A percentile compares a stretch with the other conserved stretches of the same genome.
Conservation (phyloP, 1,284 basidiomycete genomes). For the Naganishia liquefaciens region DNA sequence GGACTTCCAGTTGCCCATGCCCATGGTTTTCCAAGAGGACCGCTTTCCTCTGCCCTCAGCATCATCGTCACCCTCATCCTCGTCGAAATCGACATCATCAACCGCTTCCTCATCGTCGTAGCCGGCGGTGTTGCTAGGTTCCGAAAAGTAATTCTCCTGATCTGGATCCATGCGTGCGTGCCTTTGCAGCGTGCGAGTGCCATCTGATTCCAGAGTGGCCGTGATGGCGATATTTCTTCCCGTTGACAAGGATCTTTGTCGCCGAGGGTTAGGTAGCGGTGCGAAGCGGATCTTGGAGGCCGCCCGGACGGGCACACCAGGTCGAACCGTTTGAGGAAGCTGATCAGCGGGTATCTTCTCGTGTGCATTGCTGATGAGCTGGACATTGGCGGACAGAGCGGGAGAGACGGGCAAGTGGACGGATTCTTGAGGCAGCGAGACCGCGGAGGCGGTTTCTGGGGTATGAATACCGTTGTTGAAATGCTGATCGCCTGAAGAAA, state of each 20-base stretch:
- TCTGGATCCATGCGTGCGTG: conserved; percentile 34
- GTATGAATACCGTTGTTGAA: not conserved
- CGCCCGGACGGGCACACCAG: conserved; percentile 11
- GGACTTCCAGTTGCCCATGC: conserved; percentile 43
- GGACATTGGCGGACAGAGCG: conserved; percentile 10
- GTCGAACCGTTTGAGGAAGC: conserved; percentile 14
- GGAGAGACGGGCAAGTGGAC: conserved; percentile 13
- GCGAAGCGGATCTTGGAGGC: conserved; percentile 49
- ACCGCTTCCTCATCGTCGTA: conserved; percentile 34
- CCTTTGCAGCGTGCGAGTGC: conserved; percentile 34
- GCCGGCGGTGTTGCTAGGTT: conserved; percentile 20
- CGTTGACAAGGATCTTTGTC: conserved; percentile 49
- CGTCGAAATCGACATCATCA: conserved; percentile 32
- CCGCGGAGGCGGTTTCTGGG: not conserved
- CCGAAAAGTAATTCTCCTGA: conserved; percentile 17
- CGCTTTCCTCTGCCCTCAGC: conserved; percentile 34
- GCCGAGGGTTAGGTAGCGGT: conserved; percentile 50
- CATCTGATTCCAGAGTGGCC: conserved; percentile 24
- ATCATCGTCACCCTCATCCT: conserved; percentile 32
- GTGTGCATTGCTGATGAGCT: conserved; percentile 24
- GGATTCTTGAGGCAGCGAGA: not conserved
- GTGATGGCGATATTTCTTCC: conserved; percentile 43
- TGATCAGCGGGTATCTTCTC: conserved; percentile 24
- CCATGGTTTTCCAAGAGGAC: conserved; percentile 39
- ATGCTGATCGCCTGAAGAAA: not conserved